A percentile compares a stretch with the other conserved stretches of the same genome.
phyloP scores from a whole-genome alignment of 2,329 filamentous ascomycete genomes.

The Xylaria sp. region DNA sequence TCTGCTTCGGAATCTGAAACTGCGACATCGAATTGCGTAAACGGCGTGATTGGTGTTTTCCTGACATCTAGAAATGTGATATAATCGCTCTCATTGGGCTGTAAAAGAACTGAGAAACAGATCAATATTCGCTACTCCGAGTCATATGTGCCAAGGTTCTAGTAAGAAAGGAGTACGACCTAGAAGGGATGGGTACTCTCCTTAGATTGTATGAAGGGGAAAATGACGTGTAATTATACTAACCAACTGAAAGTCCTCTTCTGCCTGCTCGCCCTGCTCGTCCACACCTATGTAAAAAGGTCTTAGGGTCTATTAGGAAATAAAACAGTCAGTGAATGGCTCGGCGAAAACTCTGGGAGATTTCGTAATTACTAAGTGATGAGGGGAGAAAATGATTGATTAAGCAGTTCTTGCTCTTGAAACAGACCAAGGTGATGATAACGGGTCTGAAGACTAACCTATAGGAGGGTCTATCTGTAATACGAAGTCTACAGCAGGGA shows the following conservation, averaged over 20 bases:
- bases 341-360: not conserved
- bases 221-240: slow-evolving; percentile 6
- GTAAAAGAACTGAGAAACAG: slow-evolving; percentile 72
- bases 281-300: slow-evolving; percentile 93
- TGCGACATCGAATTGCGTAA: slow-evolving; percentile 66
- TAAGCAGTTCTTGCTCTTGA: not conserved
- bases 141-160: no score
- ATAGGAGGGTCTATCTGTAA: slow-evolving; percentile 85
- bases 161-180: not conserved
- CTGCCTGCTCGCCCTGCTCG: slow-evolving; percentile 89
- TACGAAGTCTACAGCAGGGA: slow-evolving; percentile 90
- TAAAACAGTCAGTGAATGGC: not conserved
- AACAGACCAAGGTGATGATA: not conserved
- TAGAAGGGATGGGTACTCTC: not conserved
- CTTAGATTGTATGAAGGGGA: not conserved
- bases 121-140: slow-evolving; percentile 6
- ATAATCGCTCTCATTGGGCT: slow-evolving; percentile 88
- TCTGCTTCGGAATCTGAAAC: slow-evolving; percentile 71
- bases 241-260: slow-evolving; percentile 77
- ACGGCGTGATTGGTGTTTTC: slow-evolving; percentile 80
- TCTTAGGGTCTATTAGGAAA: slow-evolving; percentile 77
- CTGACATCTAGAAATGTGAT: slow-evolving; percentile 86
- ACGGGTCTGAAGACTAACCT: slow-evolving; percentile 14
- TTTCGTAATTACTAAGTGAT: not conserved
- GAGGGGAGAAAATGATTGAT: not conserved